Evolutionary conservation across 2,329 filamentous ascomycete genomes (phyloP), one percentile per base, ranked within the genome.

Genomic region (Talaromyces verruculosus): DNA sequence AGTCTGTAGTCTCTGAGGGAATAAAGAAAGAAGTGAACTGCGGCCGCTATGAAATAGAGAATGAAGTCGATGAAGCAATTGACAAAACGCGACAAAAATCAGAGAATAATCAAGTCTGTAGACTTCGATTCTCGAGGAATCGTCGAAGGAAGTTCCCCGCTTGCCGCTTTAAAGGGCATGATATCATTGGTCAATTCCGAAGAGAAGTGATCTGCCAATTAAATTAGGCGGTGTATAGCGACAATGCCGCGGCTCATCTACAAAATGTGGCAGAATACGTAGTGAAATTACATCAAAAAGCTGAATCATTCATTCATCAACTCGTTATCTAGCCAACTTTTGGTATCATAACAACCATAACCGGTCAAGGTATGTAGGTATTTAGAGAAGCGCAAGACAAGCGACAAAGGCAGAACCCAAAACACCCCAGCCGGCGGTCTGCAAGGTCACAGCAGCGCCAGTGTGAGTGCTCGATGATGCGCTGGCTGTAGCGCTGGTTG

Each of bases 351-450:
- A 15, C 19, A 51, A 8, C 22, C 47, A 53, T 25, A 28, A 5
- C 49, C 2, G n/a, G 53, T 45, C 37, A 45, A 28, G 15, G 11
- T 6, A 45, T 45, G 13, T 22, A 10, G 17, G 47, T 51, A 28
- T n/a, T 68, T 71, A 78, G 60, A 79, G 68, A 63, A 77, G 65
- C 39, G 74, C 76, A 55, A 78, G 64, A 22, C 72, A 73, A 57
- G 74, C 77, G 19, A 72, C 68, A 51, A 79, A 66, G 4, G 71
- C 74, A 28, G 73, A 77, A 11, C 76, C 77, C 11, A 80, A 57
- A 33, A 79, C 62, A 35, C 77, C 75, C 78, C 77, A 79, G 13
- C 71, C 71, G 63, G 75, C 78, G 2, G 75, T 76, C 58, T 77
- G 68, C 63, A 79, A 61, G 6, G 73, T 68, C 19, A 70, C 69